Percentiles rank a stretch among this genome's conserved stretches.
These are phyloP conservation scores for Musa troglodytarum DNA, from an alignment of 176 grass and related monocot species.

Conservation along the genomic window DNA sequence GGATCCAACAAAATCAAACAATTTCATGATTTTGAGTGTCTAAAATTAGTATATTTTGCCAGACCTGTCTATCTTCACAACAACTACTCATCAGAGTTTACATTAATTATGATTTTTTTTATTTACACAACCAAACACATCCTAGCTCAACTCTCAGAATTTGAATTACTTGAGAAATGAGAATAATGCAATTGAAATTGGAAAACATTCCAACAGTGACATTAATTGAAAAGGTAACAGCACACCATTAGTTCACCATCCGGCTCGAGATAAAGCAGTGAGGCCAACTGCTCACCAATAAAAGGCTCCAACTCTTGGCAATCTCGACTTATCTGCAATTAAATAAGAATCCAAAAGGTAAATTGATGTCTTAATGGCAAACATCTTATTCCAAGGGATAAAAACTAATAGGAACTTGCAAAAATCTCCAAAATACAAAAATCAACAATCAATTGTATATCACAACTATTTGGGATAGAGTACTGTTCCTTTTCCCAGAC, in stretches of 20 bases:
- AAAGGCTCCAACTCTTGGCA: constrained; percentile 92
- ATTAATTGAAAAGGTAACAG: background rate
- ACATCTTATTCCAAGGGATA: background rate
- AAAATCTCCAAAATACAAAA: background rate
- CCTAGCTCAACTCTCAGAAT: background rate
- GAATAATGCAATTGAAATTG: background rate
- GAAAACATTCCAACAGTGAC: background rate
- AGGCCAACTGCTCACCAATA: constrained; percentile 85
- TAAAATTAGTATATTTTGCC: background rate
- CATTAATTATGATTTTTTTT: background rate
- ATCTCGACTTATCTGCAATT: background rate
- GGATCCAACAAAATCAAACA: background rate
- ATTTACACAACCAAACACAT: background rate
- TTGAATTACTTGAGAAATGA: background rate
- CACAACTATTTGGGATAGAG: background rate
- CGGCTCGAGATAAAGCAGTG: constrained; percentile 75
- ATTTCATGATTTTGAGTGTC: background rate
- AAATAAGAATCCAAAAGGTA: background rate
- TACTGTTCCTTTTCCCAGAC: no score
- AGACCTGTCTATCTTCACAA: background rate
- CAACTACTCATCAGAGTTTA: background rate
- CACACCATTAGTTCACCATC: constrained; percentile 83
- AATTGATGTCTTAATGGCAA: no score
- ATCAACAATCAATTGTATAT: background rate
- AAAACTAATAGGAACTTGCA: background rate